A percentile compares a stretch with the other conserved stretches of the same genome.
Evolutionary conservation across 176 grass and related monocot genomes (phyloP).

Genomic region (Miscanthus lutarioriparius): DNA sequence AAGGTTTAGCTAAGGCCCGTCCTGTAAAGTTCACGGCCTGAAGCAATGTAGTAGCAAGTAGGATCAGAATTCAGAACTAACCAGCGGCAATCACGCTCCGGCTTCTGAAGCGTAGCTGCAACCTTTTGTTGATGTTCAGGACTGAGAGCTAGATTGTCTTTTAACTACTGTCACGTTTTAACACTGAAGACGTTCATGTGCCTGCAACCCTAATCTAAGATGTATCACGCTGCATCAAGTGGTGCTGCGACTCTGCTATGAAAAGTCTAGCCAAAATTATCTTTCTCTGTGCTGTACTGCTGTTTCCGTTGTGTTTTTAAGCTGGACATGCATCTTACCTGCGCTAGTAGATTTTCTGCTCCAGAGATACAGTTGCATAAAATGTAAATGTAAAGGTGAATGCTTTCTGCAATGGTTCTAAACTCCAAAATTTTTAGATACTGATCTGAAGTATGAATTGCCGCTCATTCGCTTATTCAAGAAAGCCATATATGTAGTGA

Average conservation of each 20-base stretch:
- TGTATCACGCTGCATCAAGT: background rate
- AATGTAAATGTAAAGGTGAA: background rate
- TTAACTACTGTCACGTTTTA: too few species aligned
- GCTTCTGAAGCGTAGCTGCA: conserved; percentile 11
- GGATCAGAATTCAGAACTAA: background rate
- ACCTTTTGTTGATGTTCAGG: background rate
- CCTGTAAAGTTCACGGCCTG: background rate
- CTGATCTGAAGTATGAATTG: background rate
- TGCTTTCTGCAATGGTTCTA: background rate
- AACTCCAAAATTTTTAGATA: background rate
- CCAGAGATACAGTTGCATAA: background rate
- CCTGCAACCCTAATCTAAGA: background rate
- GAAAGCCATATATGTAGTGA: background rate
- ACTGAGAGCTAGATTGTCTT: background rate
- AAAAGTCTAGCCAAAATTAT: background rate
- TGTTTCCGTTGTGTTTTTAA: background rate
- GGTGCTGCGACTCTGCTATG: background rate
- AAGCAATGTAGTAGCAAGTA: background rate
- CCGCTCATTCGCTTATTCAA: background rate
- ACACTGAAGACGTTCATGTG: background rate
- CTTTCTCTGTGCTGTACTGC: background rate
- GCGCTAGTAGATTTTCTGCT: background rate
- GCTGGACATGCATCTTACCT: background rate
- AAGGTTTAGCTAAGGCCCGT: background rate
- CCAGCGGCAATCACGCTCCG: background rate